phyloP scores from a whole-genome alignment of 805 yeast species.

The Spathaspora boniae region DNA sequence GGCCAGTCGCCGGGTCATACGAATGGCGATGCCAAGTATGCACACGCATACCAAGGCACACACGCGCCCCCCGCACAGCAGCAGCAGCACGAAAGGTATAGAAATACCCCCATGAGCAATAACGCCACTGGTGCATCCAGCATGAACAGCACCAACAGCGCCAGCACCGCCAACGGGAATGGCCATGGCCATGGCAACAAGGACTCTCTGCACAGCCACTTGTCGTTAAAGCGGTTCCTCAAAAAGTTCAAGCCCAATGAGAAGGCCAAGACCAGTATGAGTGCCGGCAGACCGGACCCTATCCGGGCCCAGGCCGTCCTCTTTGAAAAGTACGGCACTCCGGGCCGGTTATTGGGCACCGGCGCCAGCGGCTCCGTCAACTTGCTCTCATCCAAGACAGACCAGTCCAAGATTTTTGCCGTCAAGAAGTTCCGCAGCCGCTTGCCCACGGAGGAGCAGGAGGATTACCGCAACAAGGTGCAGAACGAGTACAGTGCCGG shows the following conservation, averaged over 20 bases:
- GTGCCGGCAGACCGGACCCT: not conserved
- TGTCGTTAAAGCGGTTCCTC: conserved; percentile 46
- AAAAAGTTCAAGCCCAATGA: conserved; percentile 38
- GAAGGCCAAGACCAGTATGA: conserved; percentile 8
- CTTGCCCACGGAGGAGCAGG: conserved; percentile 55
- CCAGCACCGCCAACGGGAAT: conserved; percentile 2
- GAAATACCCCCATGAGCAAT: conserved; percentile 1
- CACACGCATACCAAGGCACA: no score
- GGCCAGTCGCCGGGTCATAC: no score
- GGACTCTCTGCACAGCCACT: conserved; percentile 8
- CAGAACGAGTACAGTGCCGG: conserved; percentile 82
- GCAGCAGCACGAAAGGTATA: no score
- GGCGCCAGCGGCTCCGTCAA: conserved; percentile 97
- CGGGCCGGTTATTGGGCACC: conserved; percentile 74
- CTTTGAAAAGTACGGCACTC: conserved; percentile 58
- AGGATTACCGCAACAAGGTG: conserved; percentile 74
- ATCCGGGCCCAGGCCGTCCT: conserved; percentile 18
- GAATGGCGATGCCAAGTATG: no score
- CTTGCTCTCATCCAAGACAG: conserved; percentile 59
- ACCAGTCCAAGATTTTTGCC: conserved; percentile 59
- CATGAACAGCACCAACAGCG: not conserved
- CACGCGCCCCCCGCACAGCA: no score
- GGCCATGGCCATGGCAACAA: conserved; percentile 3
- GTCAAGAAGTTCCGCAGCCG: conserved; percentile 81
- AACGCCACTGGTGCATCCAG: not conserved